phyloP scores from a whole-genome alignment of 371 early-diverging fungal genomes.

The Nematocida sp. region DNA sequence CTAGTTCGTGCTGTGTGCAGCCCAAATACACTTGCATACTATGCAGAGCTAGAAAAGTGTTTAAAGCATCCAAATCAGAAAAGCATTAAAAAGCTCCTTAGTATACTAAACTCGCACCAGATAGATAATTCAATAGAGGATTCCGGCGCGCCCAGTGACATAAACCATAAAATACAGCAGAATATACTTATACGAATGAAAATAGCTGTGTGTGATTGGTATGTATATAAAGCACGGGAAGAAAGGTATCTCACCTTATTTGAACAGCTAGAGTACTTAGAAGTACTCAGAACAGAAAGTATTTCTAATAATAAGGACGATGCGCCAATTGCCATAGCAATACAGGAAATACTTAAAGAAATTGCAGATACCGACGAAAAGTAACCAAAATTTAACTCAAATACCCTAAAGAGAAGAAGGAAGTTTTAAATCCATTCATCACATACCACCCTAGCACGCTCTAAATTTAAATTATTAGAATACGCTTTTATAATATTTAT shows the following conservation, averaged over 20 bases:
- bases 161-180: conserved; percentile 2
- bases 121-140: neutral
- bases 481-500: too few species aligned
- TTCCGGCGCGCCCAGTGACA: neutral
- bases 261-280: conserved; percentile 52
- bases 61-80: neutral
- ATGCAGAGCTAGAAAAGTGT: conserved; percentile 6
- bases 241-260: conserved; percentile 34
- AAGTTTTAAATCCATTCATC: too few species aligned
- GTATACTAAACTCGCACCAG: neutral
- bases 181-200: conserved; percentile 31
- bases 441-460: too few species aligned
- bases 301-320: neutral
- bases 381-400: too few species aligned
- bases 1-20: too few species aligned
- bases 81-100: neutral
- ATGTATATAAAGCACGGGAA: conserved; percentile 44
- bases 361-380: neutral
- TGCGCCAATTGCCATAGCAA: conserved; percentile 9
- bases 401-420: too few species aligned
- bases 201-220: conserved; percentile 45
- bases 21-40: neutral
- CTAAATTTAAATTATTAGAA: too few species aligned
- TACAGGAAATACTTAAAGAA: conserved; percentile 42
- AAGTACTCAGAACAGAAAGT: neutral